Evolutionary conservation across 2,329 filamentous ascomycete genomes (phyloP).

Genomic region (Fusarium coicis): DNA sequence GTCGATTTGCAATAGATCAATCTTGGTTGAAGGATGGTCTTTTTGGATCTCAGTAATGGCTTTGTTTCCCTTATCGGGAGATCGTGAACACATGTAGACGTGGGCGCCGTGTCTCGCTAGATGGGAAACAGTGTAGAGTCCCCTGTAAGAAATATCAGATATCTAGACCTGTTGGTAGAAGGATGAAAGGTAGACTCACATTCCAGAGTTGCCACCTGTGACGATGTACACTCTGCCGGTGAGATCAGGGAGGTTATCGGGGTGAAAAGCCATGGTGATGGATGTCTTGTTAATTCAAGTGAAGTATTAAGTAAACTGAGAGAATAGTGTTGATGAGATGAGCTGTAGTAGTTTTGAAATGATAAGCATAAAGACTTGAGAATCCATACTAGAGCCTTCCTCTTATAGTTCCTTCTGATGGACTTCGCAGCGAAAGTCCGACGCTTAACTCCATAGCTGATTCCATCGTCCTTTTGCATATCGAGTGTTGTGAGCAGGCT

Average conservation of each 20-base stretch:
- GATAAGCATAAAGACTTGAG: too few species aligned
- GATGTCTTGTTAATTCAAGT: neutral
- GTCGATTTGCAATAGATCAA: constrained; percentile 23
- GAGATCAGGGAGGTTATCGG: constrained; percentile 10
- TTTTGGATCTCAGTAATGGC: constrained; percentile 12
- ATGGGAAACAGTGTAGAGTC: constrained; percentile 21
- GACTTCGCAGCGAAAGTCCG: neutral
- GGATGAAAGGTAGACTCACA: neutral
- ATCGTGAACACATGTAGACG: constrained; percentile 27
- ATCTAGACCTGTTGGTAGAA: accelerated
- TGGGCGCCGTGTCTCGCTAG: constrained; percentile 28
- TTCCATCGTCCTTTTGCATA: neutral
- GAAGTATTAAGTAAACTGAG: too few species aligned
- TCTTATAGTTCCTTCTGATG: neutral
- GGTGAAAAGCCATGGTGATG: constrained; percentile 18
- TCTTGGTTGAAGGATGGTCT: neutral
- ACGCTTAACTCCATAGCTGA: neutral
- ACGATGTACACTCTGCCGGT: constrained; percentile 20
- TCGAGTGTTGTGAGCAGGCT: constrained; percentile 8
- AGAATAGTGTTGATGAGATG: neutral
- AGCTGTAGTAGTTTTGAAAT: neutral
- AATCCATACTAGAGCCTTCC: accelerated
- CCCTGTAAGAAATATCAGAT: neutral
- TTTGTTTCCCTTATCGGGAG: neutral
- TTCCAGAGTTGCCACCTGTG: constrained; percentile 23